Conservation (phyloP, 2,329 filamentous ascomycete species). For the Penicillium sp. region DNA sequence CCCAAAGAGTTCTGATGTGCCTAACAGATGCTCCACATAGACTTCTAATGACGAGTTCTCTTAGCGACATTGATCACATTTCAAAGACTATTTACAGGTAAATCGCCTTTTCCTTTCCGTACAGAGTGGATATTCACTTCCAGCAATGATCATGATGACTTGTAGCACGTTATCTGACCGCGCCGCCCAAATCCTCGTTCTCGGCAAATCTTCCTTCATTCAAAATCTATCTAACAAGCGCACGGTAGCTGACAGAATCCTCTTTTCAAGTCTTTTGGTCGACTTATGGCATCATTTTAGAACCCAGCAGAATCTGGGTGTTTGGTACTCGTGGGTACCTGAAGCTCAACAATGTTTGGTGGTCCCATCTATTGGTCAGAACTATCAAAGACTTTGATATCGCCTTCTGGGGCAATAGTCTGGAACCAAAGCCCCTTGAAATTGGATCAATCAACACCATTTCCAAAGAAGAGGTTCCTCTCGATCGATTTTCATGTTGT, state of each 20-base stretch:
- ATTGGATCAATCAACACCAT: background rate
- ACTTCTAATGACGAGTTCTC: too few species aligned
- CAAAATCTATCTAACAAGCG: too few species aligned
- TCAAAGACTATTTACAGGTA: background rate
- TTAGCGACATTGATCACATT: background rate
- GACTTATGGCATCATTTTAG: background rate
- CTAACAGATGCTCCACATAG: background rate
- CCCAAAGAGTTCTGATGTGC: constrained; percentile 8
- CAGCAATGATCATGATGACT: background rate
- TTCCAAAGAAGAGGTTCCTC: background rate
- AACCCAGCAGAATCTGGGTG: background rate
- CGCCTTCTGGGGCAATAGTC: constrained; percentile 17
- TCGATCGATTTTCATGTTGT: background rate
- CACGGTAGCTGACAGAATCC: too few species aligned
- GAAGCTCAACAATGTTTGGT: background rate
- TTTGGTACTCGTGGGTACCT: background rate
- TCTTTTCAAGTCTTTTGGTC: too few species aligned
- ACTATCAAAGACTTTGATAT: constrained; percentile 7
- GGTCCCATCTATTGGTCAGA: background rate
- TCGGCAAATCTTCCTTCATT: too few species aligned
- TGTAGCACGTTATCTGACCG: too few species aligned
- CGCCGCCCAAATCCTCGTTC: too few species aligned
- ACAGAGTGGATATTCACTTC: background rate
- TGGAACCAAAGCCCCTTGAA: constrained; percentile 10
- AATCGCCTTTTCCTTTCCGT: background rate